phyloP scores from a whole-genome alignment of 768 basidiomycete species.

The Hericium rajendrae region DNA sequence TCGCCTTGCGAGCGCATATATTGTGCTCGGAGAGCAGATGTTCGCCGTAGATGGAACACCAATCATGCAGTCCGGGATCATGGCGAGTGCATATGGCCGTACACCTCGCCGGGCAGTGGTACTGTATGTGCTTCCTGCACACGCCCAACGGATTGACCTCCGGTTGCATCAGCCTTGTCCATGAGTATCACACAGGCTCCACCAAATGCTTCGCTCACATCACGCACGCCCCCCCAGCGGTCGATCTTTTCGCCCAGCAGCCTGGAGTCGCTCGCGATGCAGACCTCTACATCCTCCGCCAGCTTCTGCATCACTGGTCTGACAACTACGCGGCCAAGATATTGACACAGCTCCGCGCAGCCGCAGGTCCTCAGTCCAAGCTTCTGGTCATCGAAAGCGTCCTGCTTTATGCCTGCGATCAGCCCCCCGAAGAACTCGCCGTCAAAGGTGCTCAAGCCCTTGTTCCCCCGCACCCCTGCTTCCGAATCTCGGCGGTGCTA shows the following conservation, averaged over 20 bases:
- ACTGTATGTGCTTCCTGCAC: too few relatives aligned
- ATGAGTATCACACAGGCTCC: background rate
- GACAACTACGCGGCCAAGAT: constrained; percentile 16
- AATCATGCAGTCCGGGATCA: too few relatives aligned
- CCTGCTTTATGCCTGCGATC: background rate
- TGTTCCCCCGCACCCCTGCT: background rate
- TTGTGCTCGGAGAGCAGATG: too few relatives aligned
- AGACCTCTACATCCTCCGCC: constrained; percentile 21
- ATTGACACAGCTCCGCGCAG: constrained; percentile 19
- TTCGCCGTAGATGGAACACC: too few relatives aligned
- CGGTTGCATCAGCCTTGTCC: background rate
- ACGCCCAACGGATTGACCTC: too few relatives aligned
- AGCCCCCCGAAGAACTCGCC: background rate
- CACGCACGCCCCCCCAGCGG: background rate
- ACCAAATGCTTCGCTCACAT: background rate
- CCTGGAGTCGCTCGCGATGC: background rate
- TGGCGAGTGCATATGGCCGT: background rate
- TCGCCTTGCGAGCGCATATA: too few relatives aligned
- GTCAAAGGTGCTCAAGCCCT: background rate
- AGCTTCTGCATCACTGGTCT: constrained; percentile 25
- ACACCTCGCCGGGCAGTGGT: background rate
- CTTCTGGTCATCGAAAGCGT: constrained; percentile 33
- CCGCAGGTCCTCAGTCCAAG: constrained; percentile 16
- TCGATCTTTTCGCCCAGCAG: background rate
- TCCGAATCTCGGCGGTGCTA: background rate